phyloP scores from a whole-genome alignment of 768 basidiomycete genomes.

The Tremella fuciformis region DNA sequence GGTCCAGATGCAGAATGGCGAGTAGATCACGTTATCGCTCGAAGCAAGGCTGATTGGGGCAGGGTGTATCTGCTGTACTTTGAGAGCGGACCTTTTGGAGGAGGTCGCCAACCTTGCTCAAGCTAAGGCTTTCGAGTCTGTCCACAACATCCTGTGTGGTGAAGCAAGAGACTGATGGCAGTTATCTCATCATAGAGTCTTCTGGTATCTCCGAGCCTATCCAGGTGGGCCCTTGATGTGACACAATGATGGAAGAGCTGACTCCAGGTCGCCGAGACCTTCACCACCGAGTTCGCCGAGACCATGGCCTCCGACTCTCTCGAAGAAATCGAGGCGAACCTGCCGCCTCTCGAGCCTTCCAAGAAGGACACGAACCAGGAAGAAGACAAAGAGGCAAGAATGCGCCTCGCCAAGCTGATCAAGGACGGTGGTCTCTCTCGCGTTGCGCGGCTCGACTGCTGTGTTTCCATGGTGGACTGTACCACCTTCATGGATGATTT shows the following conservation, averaged over 20 bases:
- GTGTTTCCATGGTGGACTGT: slow-evolving; percentile 49
- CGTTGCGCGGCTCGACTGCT: slow-evolving; percentile 46
- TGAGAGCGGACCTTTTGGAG: slow-evolving; percentile 50
- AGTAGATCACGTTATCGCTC: slow-evolving; percentile 5
- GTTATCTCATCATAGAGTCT: slow-evolving; percentile 51
- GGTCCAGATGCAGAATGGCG: slow-evolving; percentile 50
- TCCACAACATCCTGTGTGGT: background rate
- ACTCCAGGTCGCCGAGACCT: slow-evolving; percentile 49
- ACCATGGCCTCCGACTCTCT: slow-evolving; percentile 22
- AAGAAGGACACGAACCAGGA: too few species aligned
- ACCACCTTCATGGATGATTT: slow-evolving; percentile 45
- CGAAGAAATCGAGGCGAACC: slow-evolving; percentile 33
- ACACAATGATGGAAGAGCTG: too few species aligned
- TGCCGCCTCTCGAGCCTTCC: slow-evolving; percentile 8
- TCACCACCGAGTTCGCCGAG: slow-evolving; percentile 45
- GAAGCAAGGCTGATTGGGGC: background rate
- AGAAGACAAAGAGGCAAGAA: too few species aligned
- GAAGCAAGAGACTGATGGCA: slow-evolving; percentile 1
- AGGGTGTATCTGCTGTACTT: slow-evolving; percentile 52
- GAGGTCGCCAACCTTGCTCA: slow-evolving; percentile 48
- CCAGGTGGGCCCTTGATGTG: slow-evolving; percentile 18
- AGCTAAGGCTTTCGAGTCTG: slow-evolving; percentile 39
- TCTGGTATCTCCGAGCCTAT: slow-evolving; percentile 50
- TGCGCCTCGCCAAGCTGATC: slow-evolving; percentile 44
- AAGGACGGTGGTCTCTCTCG: slow-evolving; percentile 43